Evolutionary conservation across 257 asterid species (phyloP).

Genomic region (Fraxinus pennsylvanica): DNA sequence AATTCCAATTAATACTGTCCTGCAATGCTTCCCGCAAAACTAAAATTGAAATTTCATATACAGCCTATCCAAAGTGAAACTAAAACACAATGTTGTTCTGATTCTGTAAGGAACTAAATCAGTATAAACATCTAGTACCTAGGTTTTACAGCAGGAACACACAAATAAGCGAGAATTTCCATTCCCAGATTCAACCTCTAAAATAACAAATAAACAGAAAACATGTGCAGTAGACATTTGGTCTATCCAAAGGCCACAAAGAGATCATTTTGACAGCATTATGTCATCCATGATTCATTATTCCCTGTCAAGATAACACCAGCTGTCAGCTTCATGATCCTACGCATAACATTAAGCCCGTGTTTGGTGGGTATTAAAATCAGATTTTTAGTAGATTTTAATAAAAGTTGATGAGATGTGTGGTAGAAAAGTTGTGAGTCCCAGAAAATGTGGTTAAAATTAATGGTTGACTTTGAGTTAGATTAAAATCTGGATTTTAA

Average conservation of each 20-base stretch:
- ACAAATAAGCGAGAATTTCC: conserved; percentile 36
- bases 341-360: background rate
- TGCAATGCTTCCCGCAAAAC: conserved; percentile 9
- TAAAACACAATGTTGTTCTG: conserved; percentile 2
- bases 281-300: conserved; percentile 19
- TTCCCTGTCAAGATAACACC: conserved; percentile 32
- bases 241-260: conserved; percentile 27
- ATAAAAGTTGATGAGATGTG: too few relatives aligned
- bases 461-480: too few relatives aligned
- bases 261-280: conserved; percentile 6
- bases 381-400: too few relatives aligned
- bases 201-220: conserved; percentile 34
- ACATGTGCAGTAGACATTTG: conserved; percentile 24
- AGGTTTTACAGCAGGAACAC: conserved; percentile 52
- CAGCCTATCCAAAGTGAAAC: conserved; percentile 22
- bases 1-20: too few relatives aligned
- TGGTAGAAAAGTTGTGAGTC: too few relatives aligned
- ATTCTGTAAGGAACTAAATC: conserved; percentile 49
- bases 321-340: conserved; percentile 7
- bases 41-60: conserved; percentile 30
- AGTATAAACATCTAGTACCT: conserved; percentile 59
- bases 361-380: too few relatives aligned
- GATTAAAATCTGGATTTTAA: too few relatives aligned
- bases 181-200: conserved; percentile 36
- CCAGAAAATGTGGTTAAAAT: too few relatives aligned